Percentiles rank a stretch among this genome's conserved stretches.
Conservation (phyloP, 2,329 filamentous ascomycete genomes). For the Nigrospora oryzae region DNA sequence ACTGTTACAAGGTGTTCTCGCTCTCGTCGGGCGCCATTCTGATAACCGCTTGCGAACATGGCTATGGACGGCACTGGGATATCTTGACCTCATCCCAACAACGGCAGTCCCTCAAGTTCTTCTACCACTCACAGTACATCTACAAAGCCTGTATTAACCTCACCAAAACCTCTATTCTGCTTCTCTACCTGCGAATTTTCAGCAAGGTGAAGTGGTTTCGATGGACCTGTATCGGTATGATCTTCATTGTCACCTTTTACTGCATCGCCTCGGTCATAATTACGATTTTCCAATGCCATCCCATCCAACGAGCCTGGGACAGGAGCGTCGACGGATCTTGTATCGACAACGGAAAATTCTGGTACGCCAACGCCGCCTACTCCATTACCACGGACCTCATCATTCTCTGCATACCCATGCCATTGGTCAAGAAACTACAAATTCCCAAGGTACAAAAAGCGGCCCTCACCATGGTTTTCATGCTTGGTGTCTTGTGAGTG, state of each 20-base stretch:
- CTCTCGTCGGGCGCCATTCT: constrained; percentile 14
- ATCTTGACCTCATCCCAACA: constrained; percentile 9
- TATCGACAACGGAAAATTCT: constrained; percentile 27
- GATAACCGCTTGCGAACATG: constrained; percentile 16
- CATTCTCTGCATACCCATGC: constrained; percentile 30
- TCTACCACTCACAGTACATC: constrained; percentile 22
- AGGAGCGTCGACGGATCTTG: constrained; percentile 18
- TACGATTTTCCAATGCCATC: constrained; percentile 23
- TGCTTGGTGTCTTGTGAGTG: constrained; percentile 30
- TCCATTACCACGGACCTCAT: constrained; percentile 31
- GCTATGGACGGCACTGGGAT: constrained; percentile 17
- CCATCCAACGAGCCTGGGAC: constrained; percentile 19
- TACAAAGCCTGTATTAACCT: constrained; percentile 24
- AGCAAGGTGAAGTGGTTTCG: constrained; percentile 18
- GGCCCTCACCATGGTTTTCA: constrained; percentile 29
- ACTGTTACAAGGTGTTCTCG: constrained; percentile 11
- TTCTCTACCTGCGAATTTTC: constrained; percentile 24
- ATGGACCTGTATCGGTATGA: constrained; percentile 14
- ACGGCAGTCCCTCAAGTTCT: constrained; percentile 18
- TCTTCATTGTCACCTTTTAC: constrained; percentile 14
- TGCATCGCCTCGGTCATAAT: constrained; percentile 16
- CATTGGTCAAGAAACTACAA: constrained; percentile 27
- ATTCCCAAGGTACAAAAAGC: constrained; percentile 27
- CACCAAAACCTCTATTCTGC: constrained; percentile 21
- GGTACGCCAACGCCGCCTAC: constrained; percentile 32